Evolutionary conservation across 768 basidiomycete species (phyloP).

Genomic region (Mycena sanguinolenta): DNA sequence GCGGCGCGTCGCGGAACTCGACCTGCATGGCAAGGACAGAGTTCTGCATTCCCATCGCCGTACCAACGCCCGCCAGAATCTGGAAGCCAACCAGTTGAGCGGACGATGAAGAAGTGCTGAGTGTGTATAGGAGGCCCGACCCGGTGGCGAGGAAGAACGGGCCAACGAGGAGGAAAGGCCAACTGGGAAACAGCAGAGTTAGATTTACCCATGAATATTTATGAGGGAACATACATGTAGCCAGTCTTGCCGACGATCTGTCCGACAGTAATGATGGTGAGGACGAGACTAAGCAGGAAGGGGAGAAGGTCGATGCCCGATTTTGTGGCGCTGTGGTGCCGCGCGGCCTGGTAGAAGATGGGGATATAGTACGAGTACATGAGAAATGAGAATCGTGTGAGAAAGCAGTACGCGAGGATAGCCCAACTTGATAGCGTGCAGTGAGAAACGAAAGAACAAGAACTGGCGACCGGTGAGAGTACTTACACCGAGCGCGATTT

Average conservation of each 20-base stretch:
- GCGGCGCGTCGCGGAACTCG: too few species aligned
- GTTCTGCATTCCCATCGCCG: conserved; percentile 35
- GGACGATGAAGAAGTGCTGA: neutral
- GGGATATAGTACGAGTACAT: conserved; percentile 32
- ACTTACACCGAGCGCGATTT: conserved; percentile 14
- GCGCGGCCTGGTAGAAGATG: neutral
- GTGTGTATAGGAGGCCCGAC: conserved; percentile 23
- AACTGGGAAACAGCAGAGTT: neutral
- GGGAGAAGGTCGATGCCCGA: neutral
- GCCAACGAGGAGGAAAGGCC: conserved; percentile 8
- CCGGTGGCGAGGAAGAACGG: conserved; percentile 24
- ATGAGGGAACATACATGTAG: neutral
- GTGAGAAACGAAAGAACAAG: neutral
- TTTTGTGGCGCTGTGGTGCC: neutral
- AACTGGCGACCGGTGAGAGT: neutral
- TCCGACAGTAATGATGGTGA: neutral
- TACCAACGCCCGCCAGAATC: conserved; percentile 29
- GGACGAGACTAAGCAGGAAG: neutral
- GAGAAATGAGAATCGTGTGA: conserved; percentile 25
- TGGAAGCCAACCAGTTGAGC: conserved; percentile 22
- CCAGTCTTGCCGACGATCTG: neutral
- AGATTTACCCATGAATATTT: too few species aligned
- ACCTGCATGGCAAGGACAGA: conserved; percentile 32
- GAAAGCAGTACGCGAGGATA: conserved; percentile 21
- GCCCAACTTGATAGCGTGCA: neutral